These are phyloP conservation scores for Fusarium devonianum DNA, from an alignment of 2,329 filamentous ascomycete species.

Conservation along the genomic window DNA sequence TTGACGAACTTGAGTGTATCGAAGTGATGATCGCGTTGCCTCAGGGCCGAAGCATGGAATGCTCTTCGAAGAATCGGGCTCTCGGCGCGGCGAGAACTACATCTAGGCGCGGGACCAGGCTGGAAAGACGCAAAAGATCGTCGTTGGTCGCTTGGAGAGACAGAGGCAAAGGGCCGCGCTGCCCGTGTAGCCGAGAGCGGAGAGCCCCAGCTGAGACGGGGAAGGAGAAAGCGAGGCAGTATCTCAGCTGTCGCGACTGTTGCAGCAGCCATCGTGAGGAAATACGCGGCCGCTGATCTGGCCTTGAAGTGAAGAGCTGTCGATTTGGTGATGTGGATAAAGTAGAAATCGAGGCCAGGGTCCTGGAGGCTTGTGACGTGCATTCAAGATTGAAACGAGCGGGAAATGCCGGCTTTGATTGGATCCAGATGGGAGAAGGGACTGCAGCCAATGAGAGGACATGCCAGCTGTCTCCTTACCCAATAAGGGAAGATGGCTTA, in stretches of 20 bases:
- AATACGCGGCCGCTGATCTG: neutral
- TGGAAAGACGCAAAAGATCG: slow-evolving; percentile 34
- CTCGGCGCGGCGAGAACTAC: slow-evolving; percentile 6
- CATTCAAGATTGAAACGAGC: slow-evolving; percentile 25
- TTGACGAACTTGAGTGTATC: slow-evolving; percentile 98
- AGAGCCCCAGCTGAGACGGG: slow-evolving; percentile 61
- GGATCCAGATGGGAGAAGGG: slow-evolving; percentile 12
- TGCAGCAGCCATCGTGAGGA: slow-evolving; percentile 41
- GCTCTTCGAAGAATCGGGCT: slow-evolving; percentile 48
- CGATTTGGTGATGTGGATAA: slow-evolving; percentile 19
- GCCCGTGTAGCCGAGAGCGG: slow-evolving; percentile 39
- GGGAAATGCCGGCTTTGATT: slow-evolving; percentile 41
- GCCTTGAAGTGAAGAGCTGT: slow-evolving; percentile 1
- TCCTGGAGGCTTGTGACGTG: slow-evolving; percentile 36
- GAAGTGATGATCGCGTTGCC: slow-evolving; percentile 86
- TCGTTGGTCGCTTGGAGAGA: slow-evolving; percentile 23
- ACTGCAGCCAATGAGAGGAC: slow-evolving; percentile 22
- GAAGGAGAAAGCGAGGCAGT: slow-evolving; percentile 62
- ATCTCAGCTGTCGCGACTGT: slow-evolving; percentile 47
- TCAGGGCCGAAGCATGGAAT: slow-evolving; percentile 72
- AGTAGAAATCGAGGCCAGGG: slow-evolving; percentile 23
- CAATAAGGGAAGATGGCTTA: slow-evolving; percentile 23
- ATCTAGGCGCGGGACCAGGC: slow-evolving; percentile 20
- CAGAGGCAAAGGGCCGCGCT: slow-evolving; percentile 30
- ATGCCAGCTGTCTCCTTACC: slow-evolving; percentile 3